Percentiles rank a stretch among this genome's conserved stretches.
phyloP scores from a whole-genome alignment of 2,329 filamentous ascomycete species.

The Fusarium nygamai region DNA sequence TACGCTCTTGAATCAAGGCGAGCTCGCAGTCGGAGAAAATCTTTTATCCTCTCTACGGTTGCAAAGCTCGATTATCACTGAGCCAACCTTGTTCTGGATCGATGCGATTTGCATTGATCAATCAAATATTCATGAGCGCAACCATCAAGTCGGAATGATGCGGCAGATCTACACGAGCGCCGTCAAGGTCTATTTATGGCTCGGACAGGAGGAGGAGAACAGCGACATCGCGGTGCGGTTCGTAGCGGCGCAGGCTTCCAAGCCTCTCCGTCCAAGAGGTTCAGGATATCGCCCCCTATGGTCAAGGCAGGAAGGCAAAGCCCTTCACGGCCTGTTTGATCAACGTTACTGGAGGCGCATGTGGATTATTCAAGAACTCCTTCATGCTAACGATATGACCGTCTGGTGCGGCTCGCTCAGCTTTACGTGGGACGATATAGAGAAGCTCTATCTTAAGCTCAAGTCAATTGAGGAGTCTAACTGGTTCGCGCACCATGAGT shows the following conservation, averaged over 20 bases:
- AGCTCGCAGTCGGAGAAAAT: background rate
- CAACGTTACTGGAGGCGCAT: background rate
- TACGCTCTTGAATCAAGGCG: background rate
- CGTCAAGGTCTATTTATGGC: background rate
- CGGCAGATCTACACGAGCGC: background rate
- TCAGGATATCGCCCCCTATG: accelerated
- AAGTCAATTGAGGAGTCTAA: background rate
- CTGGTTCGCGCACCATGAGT: background rate
- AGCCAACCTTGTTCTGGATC: background rate
- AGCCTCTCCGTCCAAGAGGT: background rate
- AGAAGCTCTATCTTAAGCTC: background rate
- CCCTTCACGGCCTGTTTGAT: background rate
- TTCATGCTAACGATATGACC: background rate
- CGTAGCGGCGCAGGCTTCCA: background rate
- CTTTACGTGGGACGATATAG: background rate
- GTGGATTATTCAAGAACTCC: background rate
- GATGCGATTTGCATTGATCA: background rate
- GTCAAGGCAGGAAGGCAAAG: background rate
- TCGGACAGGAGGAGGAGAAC: background rate
- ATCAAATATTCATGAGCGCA: background rate
- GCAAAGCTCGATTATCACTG: background rate
- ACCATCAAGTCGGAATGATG: background rate
- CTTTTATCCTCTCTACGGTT: background rate
- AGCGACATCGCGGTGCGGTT: background rate
- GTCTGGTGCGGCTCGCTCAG: background rate